Conservation (phyloP, 305 asterid genomes). For the Plantago lanceolata region DNA sequence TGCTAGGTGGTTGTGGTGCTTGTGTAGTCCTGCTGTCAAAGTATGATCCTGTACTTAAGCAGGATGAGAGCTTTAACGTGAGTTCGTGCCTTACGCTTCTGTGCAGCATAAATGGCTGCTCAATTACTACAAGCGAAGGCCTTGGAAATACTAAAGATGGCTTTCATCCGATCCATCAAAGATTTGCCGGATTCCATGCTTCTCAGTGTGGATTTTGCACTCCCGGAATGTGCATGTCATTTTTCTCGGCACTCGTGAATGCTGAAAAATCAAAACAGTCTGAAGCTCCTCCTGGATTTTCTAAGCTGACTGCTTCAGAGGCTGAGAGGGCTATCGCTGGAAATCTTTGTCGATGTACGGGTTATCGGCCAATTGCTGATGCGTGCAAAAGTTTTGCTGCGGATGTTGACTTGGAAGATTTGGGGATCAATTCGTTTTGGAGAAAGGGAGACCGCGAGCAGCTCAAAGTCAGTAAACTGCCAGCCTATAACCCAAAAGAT, state of each 20-base stretch:
- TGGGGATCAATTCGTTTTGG: conserved; percentile 68
- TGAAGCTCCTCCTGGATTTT: conserved; percentile 44
- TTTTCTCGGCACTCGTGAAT: conserved; percentile 58
- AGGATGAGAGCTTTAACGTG: conserved; percentile 42
- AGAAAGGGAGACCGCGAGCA: conserved; percentile 38
- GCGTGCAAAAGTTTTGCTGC: conserved; percentile 65
- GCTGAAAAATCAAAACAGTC: conserved; percentile 41
- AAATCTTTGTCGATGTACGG: conserved; percentile 76
- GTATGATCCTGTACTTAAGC: conserved; percentile 41
- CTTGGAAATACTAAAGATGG: conserved; percentile 69
- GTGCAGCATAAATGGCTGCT: conserved; percentile 64
- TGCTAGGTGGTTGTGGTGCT: conserved; percentile 84
- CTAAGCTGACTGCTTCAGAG: conserved; percentile 59
- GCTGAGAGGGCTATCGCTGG: conserved; percentile 71
- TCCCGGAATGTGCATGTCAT: conserved; percentile 81
- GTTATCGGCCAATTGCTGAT: conserved; percentile 73
- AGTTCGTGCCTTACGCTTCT: conserved; percentile 80
- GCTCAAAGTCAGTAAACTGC: conserved; percentile 35
- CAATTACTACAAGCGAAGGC: conserved; percentile 75
- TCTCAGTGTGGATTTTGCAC: conserved; percentile 80
- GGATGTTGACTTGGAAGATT: conserved; percentile 62
- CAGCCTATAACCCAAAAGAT: conserved; percentile 37
- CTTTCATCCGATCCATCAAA: conserved; percentile 76
- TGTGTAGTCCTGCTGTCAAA: conserved; percentile 73
- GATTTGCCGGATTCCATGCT: conserved; percentile 80